These are phyloP conservation scores for Fusarium solani-melongenae DNA, from an alignment of 2,329 filamentous ascomycete species.

Conservation along the genomic window DNA sequence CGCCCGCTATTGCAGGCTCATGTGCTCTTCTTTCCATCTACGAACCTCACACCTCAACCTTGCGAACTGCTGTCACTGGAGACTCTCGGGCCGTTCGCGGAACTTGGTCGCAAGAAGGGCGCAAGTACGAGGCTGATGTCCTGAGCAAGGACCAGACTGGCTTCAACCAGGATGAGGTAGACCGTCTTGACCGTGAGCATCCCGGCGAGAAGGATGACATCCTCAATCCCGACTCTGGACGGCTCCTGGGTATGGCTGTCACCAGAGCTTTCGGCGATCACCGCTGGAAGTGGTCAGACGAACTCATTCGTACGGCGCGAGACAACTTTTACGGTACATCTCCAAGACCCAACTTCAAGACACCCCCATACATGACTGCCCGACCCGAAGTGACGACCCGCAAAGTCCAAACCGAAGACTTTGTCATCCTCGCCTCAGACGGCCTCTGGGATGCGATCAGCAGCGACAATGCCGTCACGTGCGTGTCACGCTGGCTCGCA, in stretches of 20 bases:
- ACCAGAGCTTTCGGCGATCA: conserved; percentile 76
- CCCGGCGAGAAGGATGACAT: conserved; percentile 71
- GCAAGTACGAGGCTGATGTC: conserved; percentile 61
- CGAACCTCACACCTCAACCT: conserved; percentile 61
- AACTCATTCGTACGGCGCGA: conserved; percentile 48
- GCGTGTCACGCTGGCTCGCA: conserved; percentile 65
- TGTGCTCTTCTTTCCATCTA: conserved; percentile 73
- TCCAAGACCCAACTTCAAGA: conserved; percentile 56
- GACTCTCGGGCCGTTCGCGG: conserved; percentile 76
- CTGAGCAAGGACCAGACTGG: conserved; percentile 76
- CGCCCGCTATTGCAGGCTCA: conserved; percentile 61
- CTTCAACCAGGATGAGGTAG: conserved; percentile 68
- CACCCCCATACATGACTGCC: conserved; percentile 76
- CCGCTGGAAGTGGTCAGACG: conserved; percentile 73
- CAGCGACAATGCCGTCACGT: conserved; percentile 66
- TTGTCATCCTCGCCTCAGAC: conserved; percentile 75
- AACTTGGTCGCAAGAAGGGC: conserved; percentile 51
- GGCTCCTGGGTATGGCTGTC: conserved; percentile 70
- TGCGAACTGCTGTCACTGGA: conserved; percentile 74
- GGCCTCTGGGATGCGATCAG: conserved; percentile 73
- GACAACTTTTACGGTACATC: conserved; percentile 61
- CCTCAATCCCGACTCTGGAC: conserved; percentile 58
- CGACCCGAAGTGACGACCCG: conserved; percentile 72
- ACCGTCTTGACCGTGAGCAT: conserved; percentile 66
- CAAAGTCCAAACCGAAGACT: conserved; percentile 60